phyloP scores from a whole-genome alignment of 495 filamentous ascomycete species.

The Penicillium chermesinum region DNA sequence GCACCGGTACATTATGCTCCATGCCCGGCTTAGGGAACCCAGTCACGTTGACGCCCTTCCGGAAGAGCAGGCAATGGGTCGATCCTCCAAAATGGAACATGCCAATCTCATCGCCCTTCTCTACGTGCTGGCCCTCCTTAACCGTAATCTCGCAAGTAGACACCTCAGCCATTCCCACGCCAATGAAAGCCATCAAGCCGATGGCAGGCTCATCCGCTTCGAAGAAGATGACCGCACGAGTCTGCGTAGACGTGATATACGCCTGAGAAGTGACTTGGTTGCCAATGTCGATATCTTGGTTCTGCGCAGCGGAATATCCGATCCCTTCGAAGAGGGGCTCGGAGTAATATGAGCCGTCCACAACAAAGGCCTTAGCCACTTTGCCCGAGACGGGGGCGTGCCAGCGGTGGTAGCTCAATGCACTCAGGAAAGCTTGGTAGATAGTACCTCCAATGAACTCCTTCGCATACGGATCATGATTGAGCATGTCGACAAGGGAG shows the following conservation, averaged over 20 bases:
- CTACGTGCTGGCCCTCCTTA: constrained; percentile 51
- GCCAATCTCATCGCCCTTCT: constrained; percentile 62
- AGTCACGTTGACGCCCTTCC: constrained; percentile 24
- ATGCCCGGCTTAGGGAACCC: constrained; percentile 47
- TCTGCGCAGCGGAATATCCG: constrained; percentile 33
- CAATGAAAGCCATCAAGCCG: constrained; percentile 61
- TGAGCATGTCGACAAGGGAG: constrained; percentile 59
- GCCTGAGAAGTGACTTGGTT: constrained; percentile 59
- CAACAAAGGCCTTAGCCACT: constrained; percentile 49
- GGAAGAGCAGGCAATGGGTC: constrained; percentile 59
- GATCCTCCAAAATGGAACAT: constrained; percentile 75
- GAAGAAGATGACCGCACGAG: constrained; percentile 62
- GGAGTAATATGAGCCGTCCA: constrained; percentile 63
- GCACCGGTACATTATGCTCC: constrained; percentile 54
- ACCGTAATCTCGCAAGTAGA: constrained; percentile 65
- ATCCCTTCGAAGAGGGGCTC: constrained; percentile 53
- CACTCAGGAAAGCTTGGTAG: constrained; percentile 63
- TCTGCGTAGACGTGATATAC: constrained; percentile 54
- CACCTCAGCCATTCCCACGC: constrained; percentile 68
- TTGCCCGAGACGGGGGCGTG: constrained; percentile 58
- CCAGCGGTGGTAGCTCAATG: constrained; percentile 67
- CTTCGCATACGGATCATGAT: constrained; percentile 41
- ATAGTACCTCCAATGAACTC: constrained; percentile 58
- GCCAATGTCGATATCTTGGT: constrained; percentile 50
- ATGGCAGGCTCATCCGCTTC: constrained; percentile 62